These are phyloP conservation scores for Mitragyna speciosa DNA, from an alignment of 257 asterid species.

Conservation along the genomic window DNA sequence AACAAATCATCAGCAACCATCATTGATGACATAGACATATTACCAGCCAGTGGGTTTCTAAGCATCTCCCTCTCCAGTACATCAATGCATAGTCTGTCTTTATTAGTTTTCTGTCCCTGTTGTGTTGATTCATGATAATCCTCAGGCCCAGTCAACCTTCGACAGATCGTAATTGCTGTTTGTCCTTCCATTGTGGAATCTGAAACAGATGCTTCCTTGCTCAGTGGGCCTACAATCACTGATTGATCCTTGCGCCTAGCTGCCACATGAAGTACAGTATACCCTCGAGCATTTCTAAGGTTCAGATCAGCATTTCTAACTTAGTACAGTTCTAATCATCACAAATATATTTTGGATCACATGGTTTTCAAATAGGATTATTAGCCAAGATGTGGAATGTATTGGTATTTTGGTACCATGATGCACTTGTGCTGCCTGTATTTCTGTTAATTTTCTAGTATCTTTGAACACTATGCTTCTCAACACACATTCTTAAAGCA, in stretches of 20 bases:
- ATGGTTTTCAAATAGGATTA: not conserved
- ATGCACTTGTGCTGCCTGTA: not conserved
- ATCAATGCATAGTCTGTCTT: conserved; percentile 69
- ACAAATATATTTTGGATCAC: not conserved
- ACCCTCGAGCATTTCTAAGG: conserved; percentile 63
- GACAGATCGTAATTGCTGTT: conserved; percentile 63
- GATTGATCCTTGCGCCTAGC: conserved; percentile 82
- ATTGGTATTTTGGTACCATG: not conserved
- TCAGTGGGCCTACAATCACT: conserved; percentile 49
- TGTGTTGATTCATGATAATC: conserved; percentile 52
- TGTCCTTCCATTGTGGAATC: conserved; percentile 63
- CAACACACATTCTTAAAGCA: not conserved
- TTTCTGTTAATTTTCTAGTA: not conserved
- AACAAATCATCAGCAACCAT: conserved; percentile 71
- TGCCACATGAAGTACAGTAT: conserved; percentile 82
- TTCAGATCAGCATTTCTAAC: conserved; percentile 58
- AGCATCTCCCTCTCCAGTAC: conserved; percentile 69
- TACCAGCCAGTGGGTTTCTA: conserved; percentile 62
- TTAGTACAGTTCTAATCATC: no score
- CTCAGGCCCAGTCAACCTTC: conserved; percentile 72
- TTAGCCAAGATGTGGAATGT: not conserved
- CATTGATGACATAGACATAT: conserved; percentile 45
- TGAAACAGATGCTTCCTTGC: conserved; percentile 56
- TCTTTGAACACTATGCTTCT: not conserved
- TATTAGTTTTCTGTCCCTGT: conserved; percentile 69